These are phyloP conservation scores for Rhizoclosmatium sp. DNA, from an alignment of 192 early-diverging fungal species.

Conservation along the genomic window DNA sequence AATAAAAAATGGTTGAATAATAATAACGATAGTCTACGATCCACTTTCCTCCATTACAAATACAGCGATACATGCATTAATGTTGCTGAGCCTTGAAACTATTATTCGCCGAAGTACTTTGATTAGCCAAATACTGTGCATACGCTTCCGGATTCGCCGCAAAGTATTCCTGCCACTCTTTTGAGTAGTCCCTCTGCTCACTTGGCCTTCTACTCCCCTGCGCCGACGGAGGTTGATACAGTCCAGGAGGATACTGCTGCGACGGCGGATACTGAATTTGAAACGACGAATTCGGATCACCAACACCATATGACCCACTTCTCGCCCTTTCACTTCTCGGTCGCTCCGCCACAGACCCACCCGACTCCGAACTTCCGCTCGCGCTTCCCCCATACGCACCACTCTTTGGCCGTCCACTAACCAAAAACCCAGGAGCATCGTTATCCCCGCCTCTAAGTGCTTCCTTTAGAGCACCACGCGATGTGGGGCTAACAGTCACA, in stretches of 20 bases:
- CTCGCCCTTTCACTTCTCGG: not conserved
- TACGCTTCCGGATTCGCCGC: constrained; percentile 8
- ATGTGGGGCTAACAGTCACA: not conserved
- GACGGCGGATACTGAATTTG: not conserved
- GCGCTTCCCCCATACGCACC: not conserved
- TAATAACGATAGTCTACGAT: too few relatives aligned
- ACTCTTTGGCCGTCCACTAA: not conserved
- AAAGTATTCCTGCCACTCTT: constrained; percentile 22
- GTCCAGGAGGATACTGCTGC: not conserved
- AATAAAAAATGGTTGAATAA: too few relatives aligned
- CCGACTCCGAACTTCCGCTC: not conserved
- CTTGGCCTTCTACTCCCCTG: too few relatives aligned
- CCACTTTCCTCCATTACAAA: too few relatives aligned
- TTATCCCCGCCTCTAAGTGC: not conserved
- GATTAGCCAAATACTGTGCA: constrained; percentile 7
- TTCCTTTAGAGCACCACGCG: not conserved
- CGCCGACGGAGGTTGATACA: not conserved
- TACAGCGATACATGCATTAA: too few relatives aligned
- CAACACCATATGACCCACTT: too few relatives aligned
- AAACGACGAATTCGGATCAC: not conserved
- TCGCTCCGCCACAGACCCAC: not conserved
- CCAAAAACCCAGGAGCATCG: not conserved
- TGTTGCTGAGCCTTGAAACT: too few relatives aligned
- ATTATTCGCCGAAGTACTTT: too few relatives aligned
- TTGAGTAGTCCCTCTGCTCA: not conserved